Conservation (phyloP, 2,329 filamentous ascomycete genomes). For the Dothiorella sarmentorum region DNA sequence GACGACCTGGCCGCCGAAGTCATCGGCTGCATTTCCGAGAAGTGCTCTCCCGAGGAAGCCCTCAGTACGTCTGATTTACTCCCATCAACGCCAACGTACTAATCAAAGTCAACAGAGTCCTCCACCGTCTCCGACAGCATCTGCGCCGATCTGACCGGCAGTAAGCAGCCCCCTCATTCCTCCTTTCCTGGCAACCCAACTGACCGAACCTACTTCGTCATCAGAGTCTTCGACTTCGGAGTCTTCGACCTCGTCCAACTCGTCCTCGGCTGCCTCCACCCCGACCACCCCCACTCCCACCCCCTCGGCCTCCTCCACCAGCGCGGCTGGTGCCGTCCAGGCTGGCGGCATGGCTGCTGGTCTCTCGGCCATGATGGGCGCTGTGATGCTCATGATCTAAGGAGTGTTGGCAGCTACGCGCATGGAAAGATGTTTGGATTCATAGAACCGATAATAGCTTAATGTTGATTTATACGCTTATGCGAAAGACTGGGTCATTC, state of each 20-base stretch:
- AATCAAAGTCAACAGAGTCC: not conserved
- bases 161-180: not conserved
- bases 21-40: constrained; percentile 38
- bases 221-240: no score
- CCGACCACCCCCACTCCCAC: not conserved
- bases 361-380: not conserved
- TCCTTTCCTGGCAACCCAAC: no score
- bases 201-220: no score
- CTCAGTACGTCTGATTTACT: constrained; percentile 32
- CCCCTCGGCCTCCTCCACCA: not conserved
- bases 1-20: constrained; percentile 37
- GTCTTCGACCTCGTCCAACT: not conserved
- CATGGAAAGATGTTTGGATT: not conserved
- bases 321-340: not conserved
- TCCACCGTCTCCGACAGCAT: constrained; percentile 4
- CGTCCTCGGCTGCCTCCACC: not conserved
- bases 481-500: not conserved
- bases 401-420: not conserved
- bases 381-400: not conserved
- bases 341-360: not conserved
- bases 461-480: not conserved
- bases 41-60: constrained; percentile 38
- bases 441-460: constrained; percentile 1
- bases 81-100: not conserved
- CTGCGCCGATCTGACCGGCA: constrained; percentile 1